phyloP scores from a whole-genome alignment of 129 eudicot species.

The Chrysanthemum lavandulifolium region DNA sequence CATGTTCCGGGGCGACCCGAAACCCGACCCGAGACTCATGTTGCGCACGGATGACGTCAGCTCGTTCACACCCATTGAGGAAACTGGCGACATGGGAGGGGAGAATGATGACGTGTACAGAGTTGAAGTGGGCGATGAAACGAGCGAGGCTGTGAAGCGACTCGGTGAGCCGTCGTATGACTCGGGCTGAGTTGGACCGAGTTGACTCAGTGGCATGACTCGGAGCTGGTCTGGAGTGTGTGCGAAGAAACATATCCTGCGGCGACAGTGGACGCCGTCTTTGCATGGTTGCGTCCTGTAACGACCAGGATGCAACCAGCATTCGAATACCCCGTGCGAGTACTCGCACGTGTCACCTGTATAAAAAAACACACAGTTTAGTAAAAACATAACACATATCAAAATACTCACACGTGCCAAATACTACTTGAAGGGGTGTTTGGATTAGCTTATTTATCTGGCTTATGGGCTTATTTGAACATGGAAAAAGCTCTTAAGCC shows the following conservation, averaged over 20 bases:
- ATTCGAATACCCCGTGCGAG: slow-evolving; percentile 96
- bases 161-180: slow-evolving; percentile 52
- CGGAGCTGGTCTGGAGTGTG: slow-evolving; percentile 92
- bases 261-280: slow-evolving; percentile 74
- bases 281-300: slow-evolving; percentile 97
- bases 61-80: slow-evolving; percentile 31
- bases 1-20: slow-evolving; percentile 40
- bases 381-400: too few relatives aligned
- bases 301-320: slow-evolving; percentile 90
- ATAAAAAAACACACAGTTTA: too few relatives aligned
- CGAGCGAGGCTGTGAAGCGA: slow-evolving; percentile 39
- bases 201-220: slow-evolving; percentile 30
- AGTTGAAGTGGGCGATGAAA: slow-evolving; percentile 41
- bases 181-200: slow-evolving; percentile 20
- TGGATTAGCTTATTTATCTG: too few relatives aligned
- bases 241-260: slow-evolving; percentile 87
- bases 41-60: slow-evolving; percentile 54
- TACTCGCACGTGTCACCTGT: slow-evolving; percentile 82
- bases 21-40: slow-evolving; percentile 31
- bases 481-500: too few relatives aligned
- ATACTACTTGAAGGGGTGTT: too few relatives aligned
- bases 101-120: slow-evolving; percentile 38
- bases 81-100: slow-evolving; percentile 59
- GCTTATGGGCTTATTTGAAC: too few relatives aligned
- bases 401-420: too few relatives aligned